Evolutionary conservation across 495 filamentous ascomycete genomes (phyloP), one percentile per base, ranked within the genome.

Genomic region (Lineolata rhizophorae): DNA sequence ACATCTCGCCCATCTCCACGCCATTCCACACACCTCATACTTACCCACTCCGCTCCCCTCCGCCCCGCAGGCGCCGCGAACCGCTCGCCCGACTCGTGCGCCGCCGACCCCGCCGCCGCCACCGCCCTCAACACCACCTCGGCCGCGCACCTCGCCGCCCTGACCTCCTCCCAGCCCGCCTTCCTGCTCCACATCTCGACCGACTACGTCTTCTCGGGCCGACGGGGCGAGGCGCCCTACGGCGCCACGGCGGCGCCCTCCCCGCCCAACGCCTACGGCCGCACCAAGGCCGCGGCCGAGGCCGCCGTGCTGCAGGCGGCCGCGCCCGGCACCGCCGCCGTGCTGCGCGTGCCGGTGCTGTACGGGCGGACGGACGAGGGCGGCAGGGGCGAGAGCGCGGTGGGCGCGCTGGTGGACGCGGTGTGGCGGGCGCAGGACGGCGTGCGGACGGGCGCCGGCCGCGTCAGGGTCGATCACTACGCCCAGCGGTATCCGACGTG

Each of bases 151-250:
- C 67, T 94, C 13, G 81, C 83, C 13, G 51, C 62, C 18, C 57
- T 70, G 20, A 74, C 76, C 43, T 62, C 68, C 12, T 42, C 54
- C 11, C 65, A 68, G 8, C 52, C 51, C n/a, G 67, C 72, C 38
- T 48, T 91, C 30, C 60, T 92, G 19, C 67, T 93, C 47, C 92
- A 92, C 59, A 91, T 94, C 47, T 87, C 79, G 0, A 92, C 84
- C 25, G 84, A 94, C 56, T 94, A 94, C 49, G 81, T 94, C 27
- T 94, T 94, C 47, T 56, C 81, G 1, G 84, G 84, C 11, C 59
- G 42, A 13, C 72, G 70, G 19, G 77, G 81, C n/a, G 73, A 85
- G 17, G 84, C 83, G 9, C 84, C 84, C 2, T 93, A 93, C 49
- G 67, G 73, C 42, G 55, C 62, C 2, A 61, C 71, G 37, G 59